Conservation (phyloP, 495 filamentous ascomycete species). For the Penicillium salamii region DNA sequence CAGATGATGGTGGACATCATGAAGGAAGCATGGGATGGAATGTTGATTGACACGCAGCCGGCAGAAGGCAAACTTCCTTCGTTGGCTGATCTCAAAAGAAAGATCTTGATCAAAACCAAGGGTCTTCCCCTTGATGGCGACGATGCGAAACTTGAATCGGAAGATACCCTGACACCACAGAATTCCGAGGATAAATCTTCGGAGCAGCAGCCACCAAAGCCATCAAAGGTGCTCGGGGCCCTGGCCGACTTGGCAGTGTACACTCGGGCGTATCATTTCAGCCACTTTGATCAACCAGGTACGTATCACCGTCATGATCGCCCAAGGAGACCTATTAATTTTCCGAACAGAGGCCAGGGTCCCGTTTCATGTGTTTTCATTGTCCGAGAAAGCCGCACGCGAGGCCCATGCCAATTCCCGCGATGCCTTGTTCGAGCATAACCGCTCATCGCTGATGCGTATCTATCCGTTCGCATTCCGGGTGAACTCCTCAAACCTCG, state of each 20-base stretch:
- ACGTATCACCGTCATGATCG: slow-evolving; percentile 1
- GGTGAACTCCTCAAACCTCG: slow-evolving; percentile 79
- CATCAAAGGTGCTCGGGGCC: slow-evolving; percentile 70
- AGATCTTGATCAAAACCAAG: slow-evolving; percentile 92
- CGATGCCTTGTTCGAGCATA: slow-evolving; percentile 71
- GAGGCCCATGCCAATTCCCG: slow-evolving; percentile 63
- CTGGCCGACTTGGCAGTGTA: slow-evolving; percentile 78
- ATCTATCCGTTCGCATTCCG: slow-evolving; percentile 83
- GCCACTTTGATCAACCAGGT: slow-evolving; percentile 59
- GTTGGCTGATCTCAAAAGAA: slow-evolving; percentile 62
- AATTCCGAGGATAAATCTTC: slow-evolving; percentile 9
- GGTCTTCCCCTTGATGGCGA: slow-evolving; percentile 44
- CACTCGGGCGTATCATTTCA: slow-evolving; percentile 77
- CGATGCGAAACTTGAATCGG: slow-evolving; percentile 28
- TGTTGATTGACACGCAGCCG: slow-evolving; percentile 60
- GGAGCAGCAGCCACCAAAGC: slow-evolving; percentile 32
- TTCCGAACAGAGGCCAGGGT: slow-evolving; percentile 55
- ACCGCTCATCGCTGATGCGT: slow-evolving; percentile 80
- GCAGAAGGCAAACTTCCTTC: slow-evolving; percentile 57
- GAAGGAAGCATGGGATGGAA: slow-evolving; percentile 67
- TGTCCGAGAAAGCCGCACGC: slow-evolving; percentile 76
- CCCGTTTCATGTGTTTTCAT: slow-evolving; percentile 82
- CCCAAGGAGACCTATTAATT: neutral
- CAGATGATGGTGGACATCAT: slow-evolving; percentile 89
- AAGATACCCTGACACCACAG: slow-evolving; percentile 18